Conservation (phyloP, 2,329 filamentous ascomycete genomes). For the Polychaeton citri region DNA sequence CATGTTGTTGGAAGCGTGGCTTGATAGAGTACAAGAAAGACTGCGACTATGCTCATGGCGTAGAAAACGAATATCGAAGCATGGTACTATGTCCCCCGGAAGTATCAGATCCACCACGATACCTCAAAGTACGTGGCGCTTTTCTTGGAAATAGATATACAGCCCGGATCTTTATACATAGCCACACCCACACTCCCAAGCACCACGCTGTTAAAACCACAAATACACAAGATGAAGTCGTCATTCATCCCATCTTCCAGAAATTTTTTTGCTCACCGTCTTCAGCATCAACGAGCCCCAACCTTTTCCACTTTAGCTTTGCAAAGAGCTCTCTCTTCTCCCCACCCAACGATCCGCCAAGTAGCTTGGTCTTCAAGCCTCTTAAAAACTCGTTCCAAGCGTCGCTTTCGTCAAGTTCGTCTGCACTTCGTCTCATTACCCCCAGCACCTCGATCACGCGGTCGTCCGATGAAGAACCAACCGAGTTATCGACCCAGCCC, state of each 20-base stretch:
- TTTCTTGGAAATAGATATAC: too few relatives aligned
- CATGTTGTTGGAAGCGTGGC: too few relatives aligned
- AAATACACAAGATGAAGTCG: background rate
- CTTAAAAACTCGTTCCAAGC: constrained; percentile 64
- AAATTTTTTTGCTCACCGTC: constrained; percentile 41
- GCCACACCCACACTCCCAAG: too few relatives aligned
- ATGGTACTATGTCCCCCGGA: too few relatives aligned
- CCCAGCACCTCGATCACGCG: constrained; percentile 62
- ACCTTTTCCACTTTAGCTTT: constrained; percentile 48
- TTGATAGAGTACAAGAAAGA: too few relatives aligned
- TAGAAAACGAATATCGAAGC: too few relatives aligned
- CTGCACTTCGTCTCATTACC: constrained; percentile 65
- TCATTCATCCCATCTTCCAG: background rate
- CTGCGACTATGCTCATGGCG: too few relatives aligned
- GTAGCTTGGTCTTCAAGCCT: constrained; percentile 57
- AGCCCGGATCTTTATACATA: too few relatives aligned
- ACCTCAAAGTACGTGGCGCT: too few relatives aligned
- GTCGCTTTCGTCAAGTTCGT: constrained; percentile 59
- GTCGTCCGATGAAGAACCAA: constrained; percentile 63
- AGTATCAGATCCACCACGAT: too few relatives aligned
- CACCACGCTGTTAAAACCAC: too few relatives aligned
- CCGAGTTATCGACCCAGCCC: constrained; percentile 54
- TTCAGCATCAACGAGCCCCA: constrained; percentile 60
- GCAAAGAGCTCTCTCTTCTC: constrained; percentile 77
- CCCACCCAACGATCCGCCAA: constrained; percentile 58